Base-by-base conservation (phyloP, 306 rosid genomes). In the Medicago arabica region DNA sequence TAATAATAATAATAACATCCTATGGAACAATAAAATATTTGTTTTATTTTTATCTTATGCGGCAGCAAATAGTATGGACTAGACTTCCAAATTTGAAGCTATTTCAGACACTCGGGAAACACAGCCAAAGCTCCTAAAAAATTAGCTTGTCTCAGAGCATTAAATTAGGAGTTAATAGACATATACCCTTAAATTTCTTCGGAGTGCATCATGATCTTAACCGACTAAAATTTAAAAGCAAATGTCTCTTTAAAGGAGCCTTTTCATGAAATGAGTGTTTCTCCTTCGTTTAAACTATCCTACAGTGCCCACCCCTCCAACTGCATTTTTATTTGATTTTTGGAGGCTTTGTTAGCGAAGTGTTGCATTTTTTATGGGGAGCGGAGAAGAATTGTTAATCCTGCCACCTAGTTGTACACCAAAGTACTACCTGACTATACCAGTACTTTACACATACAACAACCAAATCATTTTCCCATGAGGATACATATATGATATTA, bases 21-120 rank as follows among this genome's bases (percentile, higher is more conserved):
- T 7, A 72, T 63, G 80, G 69, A 53, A 74, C 50, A 53, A 64
- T 25, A 54, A 58, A 69, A 47, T 13, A 47, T 23, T 23, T 23
- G 2, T 23, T 23, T 1, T 67, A 51, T 34, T 65, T 58, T 25
- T 25, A 34, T 67, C 44, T 17, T 46, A 38, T 50, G 75, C 77
- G 4, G 46, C 54, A 71, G 70, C 66, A 50, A 61, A 77, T 23
- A 58, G 25, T 41, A 71, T 34, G 57, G 74, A 58, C 76, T 38
- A 71, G 25, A 53, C 47, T 34, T 44, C 50, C 70, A 80, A 64
- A 64, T 67, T 79, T 75, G 61, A 68, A 50, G 70, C 67, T 65
- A 64, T 63, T 44, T 74, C 76, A 54, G n/a, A 64, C 46, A 21
- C 70, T 43, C 50, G 57, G 50, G 73, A 78, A 83, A 57, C 73